Conservation (phyloP, 345 rosid species). For the Kandelia obovata region DNA sequence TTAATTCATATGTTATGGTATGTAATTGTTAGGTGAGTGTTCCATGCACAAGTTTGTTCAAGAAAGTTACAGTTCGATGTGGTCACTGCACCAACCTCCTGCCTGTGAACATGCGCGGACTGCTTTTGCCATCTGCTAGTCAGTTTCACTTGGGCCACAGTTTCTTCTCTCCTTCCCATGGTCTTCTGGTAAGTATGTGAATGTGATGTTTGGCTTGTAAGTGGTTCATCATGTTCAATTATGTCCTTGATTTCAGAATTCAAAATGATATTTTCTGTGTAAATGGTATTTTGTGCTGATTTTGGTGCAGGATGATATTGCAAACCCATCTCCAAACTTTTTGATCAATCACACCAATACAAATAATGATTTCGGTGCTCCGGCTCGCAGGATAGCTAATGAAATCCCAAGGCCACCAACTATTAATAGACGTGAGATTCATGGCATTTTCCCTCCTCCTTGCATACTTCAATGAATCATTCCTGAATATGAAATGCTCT, state of each 20-base stretch:
- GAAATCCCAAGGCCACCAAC: constrained; percentile 70
- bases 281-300: not conserved
- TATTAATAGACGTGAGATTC: constrained; percentile 75
- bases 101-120: constrained; percentile 76
- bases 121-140: constrained; percentile 61
- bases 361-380: constrained; percentile 49
- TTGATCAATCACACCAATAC: constrained; percentile 17
- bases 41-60: constrained; percentile 92
- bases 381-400: constrained; percentile 45
- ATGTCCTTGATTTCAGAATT: too few relatives aligned
- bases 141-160: constrained; percentile 72
- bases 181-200: constrained; percentile 46
- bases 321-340: constrained; percentile 36
- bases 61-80: constrained; percentile 92
- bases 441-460: not conserved
- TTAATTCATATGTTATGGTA: not conserved
- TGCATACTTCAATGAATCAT: not conserved
- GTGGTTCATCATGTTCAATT: too few relatives aligned
- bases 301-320: constrained; percentile 69
- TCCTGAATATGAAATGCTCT: too few relatives aligned
- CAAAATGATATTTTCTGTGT: too few relatives aligned
- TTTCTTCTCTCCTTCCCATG: constrained; percentile 65
- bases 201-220: not conserved
- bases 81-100: constrained; percentile 96
- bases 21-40: constrained; percentile 66